Base-by-base conservation (phyloP, 352 stramenopile genomes). In the Globisporangium paroecandrum region DNA sequence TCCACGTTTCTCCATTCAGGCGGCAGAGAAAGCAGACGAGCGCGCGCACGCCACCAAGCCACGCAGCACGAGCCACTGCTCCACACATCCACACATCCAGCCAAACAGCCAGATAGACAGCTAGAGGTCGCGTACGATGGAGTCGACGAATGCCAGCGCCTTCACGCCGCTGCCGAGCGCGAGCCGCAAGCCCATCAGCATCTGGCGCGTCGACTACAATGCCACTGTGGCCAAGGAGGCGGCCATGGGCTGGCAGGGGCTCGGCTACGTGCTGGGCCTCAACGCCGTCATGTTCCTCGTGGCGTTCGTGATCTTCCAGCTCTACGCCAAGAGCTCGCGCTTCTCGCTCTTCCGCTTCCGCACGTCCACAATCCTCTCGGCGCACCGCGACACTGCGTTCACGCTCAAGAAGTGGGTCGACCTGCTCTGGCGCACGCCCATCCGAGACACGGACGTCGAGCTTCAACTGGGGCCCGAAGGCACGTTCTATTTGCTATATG, bases 401-500 rank as follows among this genome's bases (percentile, higher is more conserved):
- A 81, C 83, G 51, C 69, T 92, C 49, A 63, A 68, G 41, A 80
- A 85, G 43, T 94, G 85, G 85, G 68, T 65, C 69, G 79, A 84
- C 53, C 70, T 94, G 59, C 73, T 94, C 32, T 94, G 82, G 82
- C 72, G 69, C 69, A 92, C 85, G 54, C 85, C 85, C 13, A 89
- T 94, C 63, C 70, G 85, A 43, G 76, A 79, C 75, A 86, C 85
- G 49, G 76, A 83, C 46, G 73, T 94, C 24, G 85, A 94, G 75
- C 69, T 63, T 29, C 68, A 72, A 53, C 75, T 95, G 15, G 87
- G 87, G 0, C 85, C 87, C 25, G 87, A 95, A 65, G 83, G 83
- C 49, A 89, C 87, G 6, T 95, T 94, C 70, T 95, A 95, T 68
- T 68, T 95, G 64, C 74, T 93, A 29, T 95, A 91, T 66, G 82